These are phyloP conservation scores for Paspalum notatum DNA, from an alignment of 176 grass and related monocot genomes.

Conservation along the genomic window DNA sequence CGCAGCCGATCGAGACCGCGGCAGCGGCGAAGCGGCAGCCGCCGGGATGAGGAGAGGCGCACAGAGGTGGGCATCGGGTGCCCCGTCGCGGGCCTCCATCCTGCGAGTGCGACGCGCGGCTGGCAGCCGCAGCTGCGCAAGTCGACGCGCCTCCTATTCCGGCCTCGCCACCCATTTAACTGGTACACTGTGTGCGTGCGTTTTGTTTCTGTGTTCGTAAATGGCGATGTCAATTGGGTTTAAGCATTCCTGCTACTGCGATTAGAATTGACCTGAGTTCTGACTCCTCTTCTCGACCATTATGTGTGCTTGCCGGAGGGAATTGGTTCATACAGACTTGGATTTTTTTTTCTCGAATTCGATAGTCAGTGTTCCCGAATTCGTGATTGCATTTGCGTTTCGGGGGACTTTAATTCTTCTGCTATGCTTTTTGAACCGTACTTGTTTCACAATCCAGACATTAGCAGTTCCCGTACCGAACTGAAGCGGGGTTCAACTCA, in stretches of 20 bases:
- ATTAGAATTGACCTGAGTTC: background rate
- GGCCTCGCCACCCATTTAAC: conserved; percentile 58
- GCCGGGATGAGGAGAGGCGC: no score
- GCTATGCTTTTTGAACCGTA: background rate
- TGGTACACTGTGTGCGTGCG: conserved; percentile 36
- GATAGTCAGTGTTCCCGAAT: no score
- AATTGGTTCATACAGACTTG: no score
- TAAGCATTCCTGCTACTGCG: background rate
- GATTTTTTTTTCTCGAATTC: no score
- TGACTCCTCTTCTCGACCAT: no score
- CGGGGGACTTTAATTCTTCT: background rate
- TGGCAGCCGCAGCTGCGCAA: conserved; percentile 19
- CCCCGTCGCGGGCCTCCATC: no score
- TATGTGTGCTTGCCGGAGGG: no score
- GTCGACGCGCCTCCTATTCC: conserved; percentile 44
- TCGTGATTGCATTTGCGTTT: background rate
- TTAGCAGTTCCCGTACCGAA: background rate
- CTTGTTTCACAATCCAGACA: background rate
- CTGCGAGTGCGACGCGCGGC: conserved; percentile 3
- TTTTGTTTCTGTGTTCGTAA: background rate
- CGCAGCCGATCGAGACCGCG: no score
- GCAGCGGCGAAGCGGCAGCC: no score
- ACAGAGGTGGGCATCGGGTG: no score
- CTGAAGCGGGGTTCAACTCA: no score
- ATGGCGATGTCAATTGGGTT: conserved; percentile 3